These are phyloP conservation scores for Globisporangium emineosum DNA, from an alignment of 352 stramenopile species.

Conservation along the genomic window DNA sequence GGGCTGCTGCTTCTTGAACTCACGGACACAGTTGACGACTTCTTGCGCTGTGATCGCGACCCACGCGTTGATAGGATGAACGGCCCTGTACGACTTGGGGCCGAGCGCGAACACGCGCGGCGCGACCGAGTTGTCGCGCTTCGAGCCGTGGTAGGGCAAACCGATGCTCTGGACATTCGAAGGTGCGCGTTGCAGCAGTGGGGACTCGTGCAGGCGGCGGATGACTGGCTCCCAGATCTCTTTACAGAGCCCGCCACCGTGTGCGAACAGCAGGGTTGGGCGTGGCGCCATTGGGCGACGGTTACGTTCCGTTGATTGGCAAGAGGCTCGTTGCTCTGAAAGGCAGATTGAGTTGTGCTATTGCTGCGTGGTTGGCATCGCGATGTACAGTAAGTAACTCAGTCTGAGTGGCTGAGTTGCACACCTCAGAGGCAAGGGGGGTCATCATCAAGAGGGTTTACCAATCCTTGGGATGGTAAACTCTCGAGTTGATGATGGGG, in stretches of 20 bases:
- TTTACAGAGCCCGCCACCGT: constrained; percentile 46
- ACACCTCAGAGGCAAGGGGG: no score
- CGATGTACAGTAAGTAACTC: no score
- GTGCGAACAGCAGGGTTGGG: constrained; percentile 41
- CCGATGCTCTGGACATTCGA: constrained; percentile 44
- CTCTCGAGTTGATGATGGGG: background rate
- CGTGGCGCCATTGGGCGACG: background rate
- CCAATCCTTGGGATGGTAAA: background rate
- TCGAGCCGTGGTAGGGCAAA: constrained; percentile 46
- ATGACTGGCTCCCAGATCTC: constrained; percentile 49
- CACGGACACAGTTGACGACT: constrained; percentile 15
- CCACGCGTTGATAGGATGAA: constrained; percentile 37
- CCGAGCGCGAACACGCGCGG: constrained; percentile 14
- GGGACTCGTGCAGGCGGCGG: constrained; percentile 25
- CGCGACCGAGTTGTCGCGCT: constrained; percentile 32
- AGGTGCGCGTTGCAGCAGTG: constrained; percentile 25
- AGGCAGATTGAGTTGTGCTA: background rate
- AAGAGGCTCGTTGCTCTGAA: background rate
- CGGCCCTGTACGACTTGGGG: constrained; percentile 22
- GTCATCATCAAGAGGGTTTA: no score
- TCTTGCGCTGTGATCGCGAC: constrained; percentile 16
- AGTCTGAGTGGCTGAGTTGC: no score
- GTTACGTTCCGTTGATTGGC: background rate
- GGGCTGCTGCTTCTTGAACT: constrained; percentile 12
- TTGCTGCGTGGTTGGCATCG: background rate